Evolutionary conservation across 169 alveolate genomes (phyloP).

Genomic region (Plasmodium vinckei): DNA sequence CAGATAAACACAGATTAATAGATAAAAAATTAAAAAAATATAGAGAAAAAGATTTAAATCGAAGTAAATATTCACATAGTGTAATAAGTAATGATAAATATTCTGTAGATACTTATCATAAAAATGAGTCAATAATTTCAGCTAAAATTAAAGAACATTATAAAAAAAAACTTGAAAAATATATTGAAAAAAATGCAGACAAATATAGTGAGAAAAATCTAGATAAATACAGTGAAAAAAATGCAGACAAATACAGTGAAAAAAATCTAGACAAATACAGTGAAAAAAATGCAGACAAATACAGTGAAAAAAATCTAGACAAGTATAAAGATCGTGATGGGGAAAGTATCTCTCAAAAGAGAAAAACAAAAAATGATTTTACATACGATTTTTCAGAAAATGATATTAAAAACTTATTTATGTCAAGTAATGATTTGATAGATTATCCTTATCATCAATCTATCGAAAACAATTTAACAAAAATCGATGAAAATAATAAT

Average conservation of each 20-base stretch:
- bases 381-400: conserved; percentile 35
- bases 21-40: conserved; percentile 27
- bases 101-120: background rate
- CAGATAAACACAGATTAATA: conserved; percentile 24
- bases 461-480: background rate
- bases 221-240: background rate
- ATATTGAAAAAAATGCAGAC: background rate
- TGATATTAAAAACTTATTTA: conserved; percentile 26
- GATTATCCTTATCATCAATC: background rate
- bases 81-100: background rate
- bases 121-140: background rate
- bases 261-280: background rate
- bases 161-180: background rate
- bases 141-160: background rate
- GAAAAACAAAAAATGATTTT: conserved; percentile 7
- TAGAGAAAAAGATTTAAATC: conserved; percentile 1
- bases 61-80: no score
- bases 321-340: conserved; percentile 1
- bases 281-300: background rate
- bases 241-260: background rate
- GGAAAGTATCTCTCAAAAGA: background rate
- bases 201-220: background rate
- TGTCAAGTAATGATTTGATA: conserved; percentile 1
- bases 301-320: background rate
- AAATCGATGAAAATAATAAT: no score